A percentile compares a stretch with the other conserved stretches of the same genome.
These are phyloP conservation scores for Vicia villosa DNA, from an alignment of 306 rosid species.

Conservation along the genomic window DNA sequence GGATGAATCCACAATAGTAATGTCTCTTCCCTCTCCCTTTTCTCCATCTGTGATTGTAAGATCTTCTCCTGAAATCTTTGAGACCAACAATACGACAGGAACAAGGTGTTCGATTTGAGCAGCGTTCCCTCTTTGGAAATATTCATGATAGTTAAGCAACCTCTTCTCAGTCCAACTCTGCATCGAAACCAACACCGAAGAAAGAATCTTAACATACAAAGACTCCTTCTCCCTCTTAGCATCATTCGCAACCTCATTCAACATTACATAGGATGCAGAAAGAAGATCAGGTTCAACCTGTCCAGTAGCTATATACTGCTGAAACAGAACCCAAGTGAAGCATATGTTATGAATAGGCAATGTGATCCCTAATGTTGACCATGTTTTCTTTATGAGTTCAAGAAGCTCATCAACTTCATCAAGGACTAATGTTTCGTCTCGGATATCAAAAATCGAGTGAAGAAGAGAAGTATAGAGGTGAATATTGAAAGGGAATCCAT, in stretches of 20 bases:
- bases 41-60: constrained; percentile 58
- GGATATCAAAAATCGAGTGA: constrained; percentile 66
- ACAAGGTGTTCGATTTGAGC: constrained; percentile 75
- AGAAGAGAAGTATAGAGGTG: constrained; percentile 71
- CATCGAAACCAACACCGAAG: constrained; percentile 65
- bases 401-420: constrained; percentile 91
- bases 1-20: constrained; percentile 52
- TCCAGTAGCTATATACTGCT: constrained; percentile 67
- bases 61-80: constrained; percentile 67
- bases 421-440: constrained; percentile 79
- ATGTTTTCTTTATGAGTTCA: constrained; percentile 83
- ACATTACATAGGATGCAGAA: constrained; percentile 70
- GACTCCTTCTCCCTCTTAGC: constrained; percentile 64
- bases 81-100: constrained; percentile 63
- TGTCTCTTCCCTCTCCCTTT: constrained; percentile 42
- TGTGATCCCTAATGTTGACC: constrained; percentile 77
- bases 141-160: constrained; percentile 74
- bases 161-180: constrained; percentile 79
- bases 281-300: constrained; percentile 81
- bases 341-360: constrained; percentile 72
- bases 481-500: constrained; percentile 83
- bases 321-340: constrained; percentile 85
- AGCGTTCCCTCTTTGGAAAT: constrained; percentile 70
- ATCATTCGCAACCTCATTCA: constrained; percentile 71
- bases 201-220: constrained; percentile 54